Conservation (phyloP, 352 stramenopile species). For the Plasmopara muralis region DNA sequence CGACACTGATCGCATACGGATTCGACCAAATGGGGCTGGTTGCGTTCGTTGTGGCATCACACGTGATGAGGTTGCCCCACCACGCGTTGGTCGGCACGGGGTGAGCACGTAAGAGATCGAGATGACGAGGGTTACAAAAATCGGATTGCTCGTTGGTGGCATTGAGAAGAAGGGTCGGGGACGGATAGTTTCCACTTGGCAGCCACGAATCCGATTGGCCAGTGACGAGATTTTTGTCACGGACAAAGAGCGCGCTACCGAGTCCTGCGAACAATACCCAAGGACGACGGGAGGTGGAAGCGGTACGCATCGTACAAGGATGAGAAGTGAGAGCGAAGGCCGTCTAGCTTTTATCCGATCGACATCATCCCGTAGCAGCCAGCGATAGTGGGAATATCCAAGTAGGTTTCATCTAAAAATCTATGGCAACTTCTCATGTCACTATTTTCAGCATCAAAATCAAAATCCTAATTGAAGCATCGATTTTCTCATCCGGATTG, state of each 20-base stretch:
- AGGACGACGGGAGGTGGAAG: no score
- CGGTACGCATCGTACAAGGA: no score
- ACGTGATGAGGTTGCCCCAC: slow-evolving; percentile 80
- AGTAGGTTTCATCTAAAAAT: no score
- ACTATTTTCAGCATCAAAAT: not conserved
- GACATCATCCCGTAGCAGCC: no score
- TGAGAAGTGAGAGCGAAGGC: no score
- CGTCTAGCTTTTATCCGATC: no score
- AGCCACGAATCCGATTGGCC: slow-evolving; percentile 45
- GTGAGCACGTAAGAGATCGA: slow-evolving; percentile 32
- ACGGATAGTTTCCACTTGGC: slow-evolving; percentile 26
- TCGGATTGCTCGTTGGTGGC: slow-evolving; percentile 29
- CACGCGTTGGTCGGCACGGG: slow-evolving; percentile 73
- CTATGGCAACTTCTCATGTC: no score
- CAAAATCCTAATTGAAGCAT: slow-evolving; percentile 17
- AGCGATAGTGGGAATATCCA: no score
- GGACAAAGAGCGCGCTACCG: no score
- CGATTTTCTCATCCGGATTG: slow-evolving; percentile 13
- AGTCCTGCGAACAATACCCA: no score
- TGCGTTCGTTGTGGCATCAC: slow-evolving; percentile 38
- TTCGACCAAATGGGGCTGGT: slow-evolving; percentile 61
- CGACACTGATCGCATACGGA: slow-evolving; percentile 52
- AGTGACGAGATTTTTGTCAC: slow-evolving; percentile 3
- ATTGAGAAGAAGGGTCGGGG: slow-evolving; percentile 28
- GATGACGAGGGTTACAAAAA: slow-evolving; percentile 52